These are phyloP conservation scores for Paecilomyces fulvus DNA, from an alignment of 2,329 filamentous ascomycete species.

Conservation along the genomic window DNA sequence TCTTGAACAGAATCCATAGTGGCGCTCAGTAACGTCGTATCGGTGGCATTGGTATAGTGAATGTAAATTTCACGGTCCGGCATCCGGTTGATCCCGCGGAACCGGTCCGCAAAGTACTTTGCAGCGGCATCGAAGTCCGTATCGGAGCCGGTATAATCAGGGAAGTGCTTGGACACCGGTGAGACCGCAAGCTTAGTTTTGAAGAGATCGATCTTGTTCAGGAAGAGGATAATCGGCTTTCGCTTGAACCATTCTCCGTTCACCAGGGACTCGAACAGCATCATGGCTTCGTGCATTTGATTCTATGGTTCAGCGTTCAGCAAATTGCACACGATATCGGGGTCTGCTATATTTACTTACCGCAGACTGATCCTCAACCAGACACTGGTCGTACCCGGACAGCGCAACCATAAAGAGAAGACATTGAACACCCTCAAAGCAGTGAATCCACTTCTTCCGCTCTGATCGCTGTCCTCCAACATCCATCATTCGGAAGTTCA, in stretches of 20 bases:
- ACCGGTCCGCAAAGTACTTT: constrained; percentile 77
- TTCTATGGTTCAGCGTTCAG: constrained; percentile 46
- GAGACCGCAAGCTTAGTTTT: constrained; percentile 64
- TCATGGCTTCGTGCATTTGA: constrained; percentile 84
- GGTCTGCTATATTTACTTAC: constrained; percentile 48
- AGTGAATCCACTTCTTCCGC: constrained; percentile 96
- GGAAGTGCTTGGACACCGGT: constrained; percentile 67
- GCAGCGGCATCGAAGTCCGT: constrained; percentile 65
- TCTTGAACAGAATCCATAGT: constrained; percentile 82
- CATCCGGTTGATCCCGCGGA: constrained; percentile 63
- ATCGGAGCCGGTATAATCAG: constrained; percentile 65
- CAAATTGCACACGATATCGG: neutral
- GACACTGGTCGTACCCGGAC: constrained; percentile 90
- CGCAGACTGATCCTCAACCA: constrained; percentile 93
- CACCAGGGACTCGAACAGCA: constrained; percentile 78
- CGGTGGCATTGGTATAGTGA: constrained; percentile 52
- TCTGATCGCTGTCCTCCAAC: constrained; percentile 87
- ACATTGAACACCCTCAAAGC: constrained; percentile 89
- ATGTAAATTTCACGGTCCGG: constrained; percentile 50
- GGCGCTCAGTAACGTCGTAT: constrained; percentile 70
- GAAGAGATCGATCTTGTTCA: constrained; percentile 85
- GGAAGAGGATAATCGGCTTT: constrained; percentile 72
- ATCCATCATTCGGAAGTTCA: constrained; percentile 96
- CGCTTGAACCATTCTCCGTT: constrained; percentile 82
- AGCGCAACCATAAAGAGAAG: constrained; percentile 90